Conservation (phyloP, 2,329 filamentous ascomycete species). For the Penicillium sp. region DNA sequence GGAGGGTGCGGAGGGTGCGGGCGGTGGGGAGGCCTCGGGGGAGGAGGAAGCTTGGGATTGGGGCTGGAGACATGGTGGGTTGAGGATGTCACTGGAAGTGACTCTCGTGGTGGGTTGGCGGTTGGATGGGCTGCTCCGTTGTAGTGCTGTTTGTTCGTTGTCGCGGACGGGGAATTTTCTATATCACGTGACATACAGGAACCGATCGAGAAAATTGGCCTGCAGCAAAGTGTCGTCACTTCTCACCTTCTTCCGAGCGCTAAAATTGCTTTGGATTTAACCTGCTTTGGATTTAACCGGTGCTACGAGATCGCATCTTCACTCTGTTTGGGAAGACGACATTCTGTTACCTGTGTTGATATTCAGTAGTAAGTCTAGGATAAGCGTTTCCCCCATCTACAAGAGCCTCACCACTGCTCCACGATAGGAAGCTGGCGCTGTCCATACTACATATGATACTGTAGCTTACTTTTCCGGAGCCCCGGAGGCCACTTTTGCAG, state of each 20-base stretch:
- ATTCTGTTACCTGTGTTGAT: neutral
- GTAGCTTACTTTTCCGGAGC: neutral
- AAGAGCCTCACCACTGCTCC: neutral
- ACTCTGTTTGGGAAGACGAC: neutral
- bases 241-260: conserved; percentile 3
- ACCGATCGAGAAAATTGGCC: neutral
- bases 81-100: neutral
- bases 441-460: neutral
- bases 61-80: conserved; percentile 15
- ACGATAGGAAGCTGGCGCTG: neutral
- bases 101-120: neutral
- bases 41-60: conserved; percentile 69
- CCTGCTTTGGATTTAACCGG: neutral
- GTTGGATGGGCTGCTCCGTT: neutral
- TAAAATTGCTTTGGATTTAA: neutral
- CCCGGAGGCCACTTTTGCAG: neutral
- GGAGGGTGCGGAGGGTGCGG: conserved; percentile 32
- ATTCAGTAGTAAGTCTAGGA: neutral
- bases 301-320: neutral
- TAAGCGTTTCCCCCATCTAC: neutral
- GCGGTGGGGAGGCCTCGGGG: conserved; percentile 54
- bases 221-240: neutral
- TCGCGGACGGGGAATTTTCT: conserved; percentile 9
- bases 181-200: conserved; percentile 10
- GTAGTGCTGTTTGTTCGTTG: neutral